Conservation (phyloP, 106 monocot species). For the Acanthochlamys bracteata region DNA sequence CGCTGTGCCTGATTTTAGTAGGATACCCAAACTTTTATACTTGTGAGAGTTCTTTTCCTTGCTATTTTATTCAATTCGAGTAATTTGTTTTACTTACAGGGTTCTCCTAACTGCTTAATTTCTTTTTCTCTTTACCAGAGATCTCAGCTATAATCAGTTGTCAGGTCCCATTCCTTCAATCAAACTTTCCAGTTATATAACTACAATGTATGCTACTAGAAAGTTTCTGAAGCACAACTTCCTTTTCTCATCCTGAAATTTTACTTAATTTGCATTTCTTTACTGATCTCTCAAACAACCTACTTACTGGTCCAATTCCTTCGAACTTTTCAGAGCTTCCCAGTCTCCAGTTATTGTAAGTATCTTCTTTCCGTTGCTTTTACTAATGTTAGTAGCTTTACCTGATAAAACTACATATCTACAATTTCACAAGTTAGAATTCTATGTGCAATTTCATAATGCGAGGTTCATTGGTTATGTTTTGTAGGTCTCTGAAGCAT, state of each 20-base stretch:
- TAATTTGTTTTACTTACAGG: background rate
- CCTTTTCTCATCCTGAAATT: no score
- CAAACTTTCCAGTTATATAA: conserved; percentile 62
- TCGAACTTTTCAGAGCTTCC: conserved; percentile 57
- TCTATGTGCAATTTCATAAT: no score
- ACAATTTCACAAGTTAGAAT: background rate
- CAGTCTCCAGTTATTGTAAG: conserved; percentile 74
- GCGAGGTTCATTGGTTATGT: conserved; percentile 15
- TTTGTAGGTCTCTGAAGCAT: conserved; percentile 66
- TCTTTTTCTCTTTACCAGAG: conserved; percentile 35
- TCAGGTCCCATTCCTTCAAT: conserved; percentile 55
- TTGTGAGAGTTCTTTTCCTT: conserved; percentile 25
- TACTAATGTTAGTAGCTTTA: no score
- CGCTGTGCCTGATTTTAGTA: conserved; percentile 60
- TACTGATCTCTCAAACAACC: conserved; percentile 62
- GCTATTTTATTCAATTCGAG: background rate
- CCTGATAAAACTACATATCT: no score
- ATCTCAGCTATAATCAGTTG: conserved; percentile 72
- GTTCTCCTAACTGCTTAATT: conserved; percentile 7
- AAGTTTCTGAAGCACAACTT: no score
- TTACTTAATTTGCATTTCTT: conserved; percentile 9
- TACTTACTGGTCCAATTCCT: conserved; percentile 62
- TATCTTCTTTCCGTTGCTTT: background rate
- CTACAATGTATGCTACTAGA: conserved; percentile 57
- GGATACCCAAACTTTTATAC: conserved; percentile 55